Percentiles rank a stretch among this genome's conserved stretches.
Conservation (phyloP, 208 protist species). For the Trichomonas tenax region DNA sequence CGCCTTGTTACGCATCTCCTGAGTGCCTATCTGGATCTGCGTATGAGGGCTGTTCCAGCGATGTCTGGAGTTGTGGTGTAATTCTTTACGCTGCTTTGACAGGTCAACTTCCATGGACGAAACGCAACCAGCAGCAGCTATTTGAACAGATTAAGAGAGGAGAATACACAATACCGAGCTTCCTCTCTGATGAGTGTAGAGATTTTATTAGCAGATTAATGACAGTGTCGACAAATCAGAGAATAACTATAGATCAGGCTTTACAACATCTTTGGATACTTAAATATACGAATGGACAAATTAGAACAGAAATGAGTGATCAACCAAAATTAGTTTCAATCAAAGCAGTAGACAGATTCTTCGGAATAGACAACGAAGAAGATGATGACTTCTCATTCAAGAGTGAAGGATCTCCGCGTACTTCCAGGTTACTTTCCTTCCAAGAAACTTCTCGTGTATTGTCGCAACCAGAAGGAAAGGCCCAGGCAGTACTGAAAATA, state of each 20-base stretch:
- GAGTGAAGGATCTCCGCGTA: background rate
- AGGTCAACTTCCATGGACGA: background rate
- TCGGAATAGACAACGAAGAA: background rate
- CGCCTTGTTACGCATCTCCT: background rate
- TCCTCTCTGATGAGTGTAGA: background rate
- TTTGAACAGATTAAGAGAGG: conserved; percentile 4
- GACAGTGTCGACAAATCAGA: background rate
- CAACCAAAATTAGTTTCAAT: background rate
- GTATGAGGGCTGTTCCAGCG: background rate
- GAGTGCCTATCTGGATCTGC: background rate
- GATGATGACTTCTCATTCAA: background rate
- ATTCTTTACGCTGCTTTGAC: background rate
- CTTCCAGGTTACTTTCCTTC: background rate
- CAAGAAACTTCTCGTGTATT: background rate
- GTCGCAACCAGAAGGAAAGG: background rate
- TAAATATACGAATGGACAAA: background rate
- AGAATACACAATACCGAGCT: background rate
- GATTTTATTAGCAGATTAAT: background rate
- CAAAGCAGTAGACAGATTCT: background rate
- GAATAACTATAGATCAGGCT: background rate
- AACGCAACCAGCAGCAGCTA: background rate
- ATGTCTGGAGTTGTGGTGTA: background rate
- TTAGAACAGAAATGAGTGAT: background rate
- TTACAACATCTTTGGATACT: background rate
- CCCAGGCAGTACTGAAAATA: background rate